Evolutionary conservation across 1,284 basidiomycete genomes (phyloP).

Genomic region (Tausonia pullulans): DNA sequence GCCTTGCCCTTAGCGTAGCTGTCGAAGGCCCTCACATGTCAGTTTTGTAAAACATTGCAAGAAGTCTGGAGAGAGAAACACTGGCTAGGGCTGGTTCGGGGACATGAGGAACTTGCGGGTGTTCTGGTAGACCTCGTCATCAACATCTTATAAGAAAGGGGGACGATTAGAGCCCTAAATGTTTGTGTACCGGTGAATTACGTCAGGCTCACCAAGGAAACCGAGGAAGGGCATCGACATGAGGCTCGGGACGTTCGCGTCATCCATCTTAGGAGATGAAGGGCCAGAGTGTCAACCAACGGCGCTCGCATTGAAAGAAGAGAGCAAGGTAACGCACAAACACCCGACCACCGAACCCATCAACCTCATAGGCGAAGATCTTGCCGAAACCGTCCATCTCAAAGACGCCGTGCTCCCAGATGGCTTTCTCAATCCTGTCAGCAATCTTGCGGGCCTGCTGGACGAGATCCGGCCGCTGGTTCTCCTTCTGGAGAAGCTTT

Average conservation of each 20-base stretch:
- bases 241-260: constrained; percentile 71
- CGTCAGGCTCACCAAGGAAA: constrained; percentile 39
- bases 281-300: constrained; percentile 20
- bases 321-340: neutral
- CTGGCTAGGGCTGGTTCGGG: neutral
- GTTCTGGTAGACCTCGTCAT: constrained; percentile 1
- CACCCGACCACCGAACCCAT: constrained; percentile 33
- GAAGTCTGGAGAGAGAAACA: too few relatives aligned
- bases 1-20: too few relatives aligned
- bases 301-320: neutral
- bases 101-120: constrained; percentile 6
- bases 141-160: neutral
- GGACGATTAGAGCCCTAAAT: neutral
- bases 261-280: constrained; percentile 53
- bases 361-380: constrained; percentile 64
- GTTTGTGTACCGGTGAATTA: too few relatives aligned
- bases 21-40: too few relatives aligned
- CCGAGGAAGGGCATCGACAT: constrained; percentile 65
- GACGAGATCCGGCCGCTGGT: constrained; percentile 44
- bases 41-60: too few relatives aligned
- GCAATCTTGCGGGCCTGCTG: constrained; percentile 49
- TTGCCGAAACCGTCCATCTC: constrained; percentile 31
- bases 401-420: constrained; percentile 52
- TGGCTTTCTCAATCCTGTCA: constrained; percentile 47
- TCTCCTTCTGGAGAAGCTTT: constrained; percentile 45